Evolutionary conservation across 75 land plant genomes (phyloP).

Genomic region (Azolla pinnata): DNA sequence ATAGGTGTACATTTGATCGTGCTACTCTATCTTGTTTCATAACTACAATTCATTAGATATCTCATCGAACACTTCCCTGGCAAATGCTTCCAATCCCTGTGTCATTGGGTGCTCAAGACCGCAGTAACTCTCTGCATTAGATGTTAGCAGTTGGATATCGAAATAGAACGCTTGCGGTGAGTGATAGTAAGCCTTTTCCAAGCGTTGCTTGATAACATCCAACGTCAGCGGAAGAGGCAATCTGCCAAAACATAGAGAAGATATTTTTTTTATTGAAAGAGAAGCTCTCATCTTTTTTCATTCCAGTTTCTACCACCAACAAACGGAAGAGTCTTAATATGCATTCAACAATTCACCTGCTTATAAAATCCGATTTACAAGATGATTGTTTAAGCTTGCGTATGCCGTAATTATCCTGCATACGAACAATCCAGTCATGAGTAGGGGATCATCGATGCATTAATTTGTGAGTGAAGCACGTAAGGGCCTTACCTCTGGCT

Average conservation of each 20-base stretch:
- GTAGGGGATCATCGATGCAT: neutral
- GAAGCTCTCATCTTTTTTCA: neutral
- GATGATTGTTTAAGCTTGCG: slow-evolving; percentile 6
- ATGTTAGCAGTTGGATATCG: slow-evolving; percentile 46
- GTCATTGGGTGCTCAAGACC: slow-evolving; percentile 34
- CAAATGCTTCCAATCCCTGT: slow-evolving; percentile 25
- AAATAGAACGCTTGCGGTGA: slow-evolving; percentile 57
- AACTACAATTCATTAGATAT: neutral
- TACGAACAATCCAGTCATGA: neutral
- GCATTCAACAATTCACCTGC: neutral
- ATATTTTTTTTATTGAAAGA: neutral
- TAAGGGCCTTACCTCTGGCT: neutral
- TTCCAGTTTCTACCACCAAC: neutral
- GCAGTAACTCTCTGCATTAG: slow-evolving; percentile 50
- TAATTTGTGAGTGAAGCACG: neutral
- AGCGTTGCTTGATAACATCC: slow-evolving; percentile 50
- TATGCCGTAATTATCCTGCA: slow-evolving; percentile 24
- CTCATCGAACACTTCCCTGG: neutral
- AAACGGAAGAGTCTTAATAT: neutral
- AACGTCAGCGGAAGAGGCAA: slow-evolving; percentile 68
- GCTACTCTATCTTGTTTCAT: too few species aligned
- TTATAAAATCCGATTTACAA: slow-evolving; percentile 8
- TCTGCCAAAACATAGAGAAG: slow-evolving; percentile 23
- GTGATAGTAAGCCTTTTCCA: slow-evolving; percentile 73
- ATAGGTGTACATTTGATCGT: too few species aligned